Conservation (phyloP, 2,329 filamentous ascomycete species). For the Beauveria bassiana region DNA sequence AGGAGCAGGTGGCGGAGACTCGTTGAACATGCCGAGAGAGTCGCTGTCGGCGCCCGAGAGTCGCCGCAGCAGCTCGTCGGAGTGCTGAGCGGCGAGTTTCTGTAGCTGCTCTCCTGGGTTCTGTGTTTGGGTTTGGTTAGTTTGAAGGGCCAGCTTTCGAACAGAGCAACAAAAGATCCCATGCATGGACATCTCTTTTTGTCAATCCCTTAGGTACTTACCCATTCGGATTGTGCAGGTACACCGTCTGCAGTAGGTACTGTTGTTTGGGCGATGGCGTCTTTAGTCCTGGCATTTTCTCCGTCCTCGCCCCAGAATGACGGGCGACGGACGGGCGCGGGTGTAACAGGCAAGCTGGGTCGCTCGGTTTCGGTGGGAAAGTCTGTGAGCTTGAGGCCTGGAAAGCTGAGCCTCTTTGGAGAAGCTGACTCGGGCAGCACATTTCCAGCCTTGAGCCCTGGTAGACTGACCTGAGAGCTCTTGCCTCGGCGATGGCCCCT, state of each 20-base stretch:
- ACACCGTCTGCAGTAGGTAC: slow-evolving; percentile 76
- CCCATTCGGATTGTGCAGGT: slow-evolving; percentile 84
- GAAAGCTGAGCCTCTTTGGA: not conserved
- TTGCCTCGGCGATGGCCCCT: slow-evolving; percentile 47
- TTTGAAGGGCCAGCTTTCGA: too few species aligned
- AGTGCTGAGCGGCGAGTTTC: slow-evolving; percentile 60
- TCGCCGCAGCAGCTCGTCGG: slow-evolving; percentile 50
- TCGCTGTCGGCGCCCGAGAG: slow-evolving; percentile 31
- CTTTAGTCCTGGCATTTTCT: slow-evolving; percentile 36
- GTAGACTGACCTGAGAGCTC: slow-evolving; percentile 25
- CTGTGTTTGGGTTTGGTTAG: slow-evolving; percentile 38
- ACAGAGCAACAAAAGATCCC: not conserved
- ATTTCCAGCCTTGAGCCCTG: not conserved
- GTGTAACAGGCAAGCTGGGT: slow-evolving; percentile 84
- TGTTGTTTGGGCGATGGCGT: slow-evolving; percentile 42
- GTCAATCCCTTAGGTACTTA: slow-evolving; percentile 43
- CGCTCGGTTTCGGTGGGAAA: slow-evolving; percentile 78
- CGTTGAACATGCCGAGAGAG: slow-evolving; percentile 13
- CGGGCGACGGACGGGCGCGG: slow-evolving; percentile 65
- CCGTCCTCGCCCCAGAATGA: slow-evolving; percentile 56
- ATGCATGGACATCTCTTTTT: not conserved
- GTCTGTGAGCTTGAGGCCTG: slow-evolving; percentile 62
- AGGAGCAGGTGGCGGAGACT: not conserved
- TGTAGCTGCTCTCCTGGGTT: slow-evolving; percentile 64
- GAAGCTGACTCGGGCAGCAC: not conserved